These are phyloP conservation scores for Diversispora eburnea DNA, from an alignment of 192 early-diverging fungal species.

Conservation along the genomic window DNA sequence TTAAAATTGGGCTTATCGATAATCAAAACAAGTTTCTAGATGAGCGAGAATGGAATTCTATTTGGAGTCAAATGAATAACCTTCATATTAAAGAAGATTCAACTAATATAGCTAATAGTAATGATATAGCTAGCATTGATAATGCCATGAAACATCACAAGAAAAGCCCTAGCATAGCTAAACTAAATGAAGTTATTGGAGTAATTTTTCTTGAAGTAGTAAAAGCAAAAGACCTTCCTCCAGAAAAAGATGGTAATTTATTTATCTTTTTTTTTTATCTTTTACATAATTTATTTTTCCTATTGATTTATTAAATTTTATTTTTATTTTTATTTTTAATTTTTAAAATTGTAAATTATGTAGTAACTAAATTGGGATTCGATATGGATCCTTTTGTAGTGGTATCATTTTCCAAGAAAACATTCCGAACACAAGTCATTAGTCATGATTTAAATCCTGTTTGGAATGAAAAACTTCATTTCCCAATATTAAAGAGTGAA, in stretches of 20 bases:
- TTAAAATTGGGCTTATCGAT: conserved; percentile 27
- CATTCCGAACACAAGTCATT: conserved; percentile 64
- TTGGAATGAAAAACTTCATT: conserved; percentile 74
- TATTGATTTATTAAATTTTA: not conserved
- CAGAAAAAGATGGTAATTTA: conserved; percentile 35
- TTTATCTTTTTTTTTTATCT: conserved; percentile 4
- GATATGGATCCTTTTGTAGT: conserved; percentile 84
- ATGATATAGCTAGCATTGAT: not conserved
- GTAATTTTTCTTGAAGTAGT: conserved; percentile 42
- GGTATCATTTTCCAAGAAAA: conserved; percentile 64
- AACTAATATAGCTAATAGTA: not conserved
- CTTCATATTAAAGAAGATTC: conserved; percentile 13
- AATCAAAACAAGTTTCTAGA: conserved; percentile 20
- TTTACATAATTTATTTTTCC: not conserved
- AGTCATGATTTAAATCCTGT: conserved; percentile 65
- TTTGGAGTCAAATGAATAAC: conserved; percentile 13
- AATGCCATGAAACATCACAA: not conserved
- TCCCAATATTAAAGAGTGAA: conserved; percentile 48
- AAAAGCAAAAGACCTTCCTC: conserved; percentile 36
- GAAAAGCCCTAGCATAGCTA: not conserved
- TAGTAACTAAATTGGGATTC: conserved; percentile 55
- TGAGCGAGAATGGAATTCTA: conserved; percentile 18
- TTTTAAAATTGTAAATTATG: not conserved
- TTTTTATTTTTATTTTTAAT: not conserved
- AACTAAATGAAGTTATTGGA: conserved; percentile 24